These are phyloP conservation scores for Aspergillus sojae DNA, from an alignment of 2,329 filamentous ascomycete genomes.

Conservation along the genomic window DNA sequence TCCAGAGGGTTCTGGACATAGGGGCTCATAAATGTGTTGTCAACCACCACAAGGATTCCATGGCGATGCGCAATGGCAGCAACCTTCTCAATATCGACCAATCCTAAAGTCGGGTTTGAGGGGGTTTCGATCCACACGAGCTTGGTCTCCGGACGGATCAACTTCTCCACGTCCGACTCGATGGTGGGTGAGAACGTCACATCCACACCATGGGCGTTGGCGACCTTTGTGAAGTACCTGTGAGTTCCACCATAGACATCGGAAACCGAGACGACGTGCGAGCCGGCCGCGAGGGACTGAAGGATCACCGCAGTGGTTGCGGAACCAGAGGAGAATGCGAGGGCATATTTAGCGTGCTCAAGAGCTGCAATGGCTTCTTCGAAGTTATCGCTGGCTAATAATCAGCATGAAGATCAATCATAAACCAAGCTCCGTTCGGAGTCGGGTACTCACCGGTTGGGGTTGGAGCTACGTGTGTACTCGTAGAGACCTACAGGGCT, in stretches of 20 bases:
- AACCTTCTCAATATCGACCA: slow-evolving; percentile 91
- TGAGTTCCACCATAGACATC: slow-evolving; percentile 98
- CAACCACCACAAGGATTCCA: slow-evolving; percentile 94
- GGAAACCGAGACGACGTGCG: slow-evolving; percentile 93
- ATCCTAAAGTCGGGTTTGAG: slow-evolving; percentile 87
- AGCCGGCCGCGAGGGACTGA: slow-evolving; percentile 86
- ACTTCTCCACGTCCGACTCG: slow-evolving; percentile 78
- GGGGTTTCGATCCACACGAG: slow-evolving; percentile 97
- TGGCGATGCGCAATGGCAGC: slow-evolving; percentile 80
- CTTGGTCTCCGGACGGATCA: slow-evolving; percentile 88
- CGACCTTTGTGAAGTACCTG: slow-evolving; percentile 98
- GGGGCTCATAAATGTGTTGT: slow-evolving; percentile 97
- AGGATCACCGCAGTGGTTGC: slow-evolving; percentile 92
- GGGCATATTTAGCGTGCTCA: slow-evolving; percentile 87
- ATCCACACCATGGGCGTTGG: slow-evolving; percentile 87
- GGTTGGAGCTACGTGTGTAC: slow-evolving; percentile 91
- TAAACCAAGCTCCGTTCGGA: neutral
- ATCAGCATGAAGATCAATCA: slow-evolving; percentile 12
- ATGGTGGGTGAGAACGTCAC: slow-evolving; percentile 95
- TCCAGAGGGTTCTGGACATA: slow-evolving; percentile 96
- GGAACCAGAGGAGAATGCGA: slow-evolving; percentile 92
- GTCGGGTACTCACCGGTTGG: slow-evolving; percentile 64
- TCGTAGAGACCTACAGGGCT: slow-evolving; percentile 87
- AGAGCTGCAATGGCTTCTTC: slow-evolving; percentile 88
- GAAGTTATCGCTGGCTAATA: slow-evolving; percentile 72